Evolutionary conservation across 805 yeast species (phyloP).

Genomic region (Ogataea corticis): DNA sequence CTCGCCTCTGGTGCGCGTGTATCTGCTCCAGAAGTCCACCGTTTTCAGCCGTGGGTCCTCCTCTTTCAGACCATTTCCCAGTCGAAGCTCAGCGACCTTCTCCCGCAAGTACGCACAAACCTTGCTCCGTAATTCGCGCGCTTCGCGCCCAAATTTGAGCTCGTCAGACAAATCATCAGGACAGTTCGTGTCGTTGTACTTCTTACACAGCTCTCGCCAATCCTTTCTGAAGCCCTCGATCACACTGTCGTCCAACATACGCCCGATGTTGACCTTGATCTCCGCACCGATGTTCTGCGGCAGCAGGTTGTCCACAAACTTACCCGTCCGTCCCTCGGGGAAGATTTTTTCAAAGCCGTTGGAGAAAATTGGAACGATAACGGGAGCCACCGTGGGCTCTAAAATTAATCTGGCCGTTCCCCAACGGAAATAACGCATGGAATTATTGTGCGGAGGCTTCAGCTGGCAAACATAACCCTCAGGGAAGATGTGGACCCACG

Average conservation of each 20-base stretch:
- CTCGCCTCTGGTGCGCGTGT: constrained; percentile 62
- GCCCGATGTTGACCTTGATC: constrained; percentile 70
- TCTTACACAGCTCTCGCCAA: constrained; percentile 66
- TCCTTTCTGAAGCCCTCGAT: constrained; percentile 62
- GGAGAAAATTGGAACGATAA: constrained; percentile 81
- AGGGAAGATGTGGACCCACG: constrained; percentile 95
- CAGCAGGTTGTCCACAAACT: constrained; percentile 54
- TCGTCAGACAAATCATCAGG: constrained; percentile 63
- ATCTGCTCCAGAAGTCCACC: constrained; percentile 75
- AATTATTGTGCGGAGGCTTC: constrained; percentile 73
- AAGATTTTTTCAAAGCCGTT: constrained; percentile 85
- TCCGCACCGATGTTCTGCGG: constrained; percentile 69
- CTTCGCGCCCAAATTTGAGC: constrained; percentile 63
- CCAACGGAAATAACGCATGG: constrained; percentile 96
- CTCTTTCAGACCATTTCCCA: constrained; percentile 42
- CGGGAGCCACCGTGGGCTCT: constrained; percentile 82
- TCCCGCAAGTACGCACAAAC: constrained; percentile 70
- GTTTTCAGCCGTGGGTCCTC: constrained; percentile 71
- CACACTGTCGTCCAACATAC: constrained; percentile 58
- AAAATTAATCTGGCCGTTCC: constrained; percentile 83
- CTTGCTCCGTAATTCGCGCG: constrained; percentile 62
- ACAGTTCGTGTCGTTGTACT: constrained; percentile 49
- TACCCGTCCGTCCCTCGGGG: constrained; percentile 69
- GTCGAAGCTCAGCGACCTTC: constrained; percentile 52
- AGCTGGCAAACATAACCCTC: constrained; percentile 92